Base-by-base conservation (phyloP, 306 rosid genomes). In the Fragaria vesca region DNA sequence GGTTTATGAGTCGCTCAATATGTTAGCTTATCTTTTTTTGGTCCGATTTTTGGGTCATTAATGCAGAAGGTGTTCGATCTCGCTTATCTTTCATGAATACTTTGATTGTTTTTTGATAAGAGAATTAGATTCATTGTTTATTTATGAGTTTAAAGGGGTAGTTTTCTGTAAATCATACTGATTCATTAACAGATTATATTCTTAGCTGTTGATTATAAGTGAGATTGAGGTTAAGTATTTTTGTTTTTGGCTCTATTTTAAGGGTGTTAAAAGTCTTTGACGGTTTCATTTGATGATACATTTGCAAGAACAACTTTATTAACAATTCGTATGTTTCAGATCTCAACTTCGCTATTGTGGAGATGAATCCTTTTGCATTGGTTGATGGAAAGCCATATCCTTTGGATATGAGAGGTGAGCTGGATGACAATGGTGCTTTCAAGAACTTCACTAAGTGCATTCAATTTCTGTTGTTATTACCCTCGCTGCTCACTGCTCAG, bases 391-490 rank as follows among this genome's bases (percentile, higher is more conserved):
- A 92, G 91, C 97, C 98, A 63, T 94, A 89, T 90, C 98, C 98
- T 81, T 87, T 94, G 89, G 97, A 94, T 86, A 94, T 94, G 98
- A 94, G 98, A 88, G 97, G 98, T 81, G 97, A 94, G 84, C 82
- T 94, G 36, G 98, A 94, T 78, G 98, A 92, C 84, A 94, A 97
- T 69, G 97, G 96, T 76, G 89, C 91, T 77, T 94, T 94, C 94
- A 94, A 92, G 89, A 94, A 94, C 86, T 94, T 94, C 91, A 94
- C 92, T 77, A 94, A 90, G 98, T 94, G 66, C 62, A 83, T 57
- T 66, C 32, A 65, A 81, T 84, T 83, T 67, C 58, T 46, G 61
- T 80, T 24, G 69, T 73, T 62, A 12, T 67, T 73, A 63, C 65
- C 52, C 62, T 78, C 69, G 55, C 50, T 76, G n/a, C 83, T 54